Evolutionary conservation across 2,329 filamentous ascomycete genomes (phyloP), one percentile per base, ranked within the genome.

Genomic region (Paracamarosporium sp.): DNA sequence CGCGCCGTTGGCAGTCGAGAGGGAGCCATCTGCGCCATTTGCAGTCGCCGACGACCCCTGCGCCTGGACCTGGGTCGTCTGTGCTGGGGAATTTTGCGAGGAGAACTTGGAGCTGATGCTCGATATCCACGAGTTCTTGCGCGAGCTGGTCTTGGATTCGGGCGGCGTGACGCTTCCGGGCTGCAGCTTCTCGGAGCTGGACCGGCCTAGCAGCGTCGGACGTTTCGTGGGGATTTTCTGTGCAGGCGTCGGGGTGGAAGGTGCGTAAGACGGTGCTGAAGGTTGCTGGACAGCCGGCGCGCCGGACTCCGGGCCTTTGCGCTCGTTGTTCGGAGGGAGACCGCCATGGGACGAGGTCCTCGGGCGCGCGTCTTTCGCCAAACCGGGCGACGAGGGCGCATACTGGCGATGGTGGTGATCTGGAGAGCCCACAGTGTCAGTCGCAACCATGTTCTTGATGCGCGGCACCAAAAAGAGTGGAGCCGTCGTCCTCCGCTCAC

Each of bases 31-130:
- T 75, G 58, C 20, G 81, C 76, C 44, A 77, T 79, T 52, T 79
- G 67, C 76, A 51, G 75, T 64, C 28, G 75, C 76, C 28, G 72
- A 66, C 13, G 77, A 70, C 0, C 72, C 66, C 50, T 74, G 72
- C 13, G 71, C 71, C 50, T 73, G 73, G 4, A 70, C 62, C 51
- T 72, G 71, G 36, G 72, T 70, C 1, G 71, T 70, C 45, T 72
- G 70, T 11, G 68, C 69, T 50, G 68, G 74, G 51, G 65, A 69
- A 63, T 67, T 83, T 76, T 72, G 76, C 27, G 87, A 88, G 2
- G 91, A 93, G 79, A 98, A 97, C 74, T 96, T 97, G 64, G 92
- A 94, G 63, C 92, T 96, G 65, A 98, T 87, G 71, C 88, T 97
- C 55, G 91, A 92, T 70, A 98, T 93, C 95, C 95, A 99, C 13